These are phyloP conservation scores for Passalora sequoiae DNA, from an alignment of 2,329 filamentous ascomycete species.

Conservation along the genomic window DNA sequence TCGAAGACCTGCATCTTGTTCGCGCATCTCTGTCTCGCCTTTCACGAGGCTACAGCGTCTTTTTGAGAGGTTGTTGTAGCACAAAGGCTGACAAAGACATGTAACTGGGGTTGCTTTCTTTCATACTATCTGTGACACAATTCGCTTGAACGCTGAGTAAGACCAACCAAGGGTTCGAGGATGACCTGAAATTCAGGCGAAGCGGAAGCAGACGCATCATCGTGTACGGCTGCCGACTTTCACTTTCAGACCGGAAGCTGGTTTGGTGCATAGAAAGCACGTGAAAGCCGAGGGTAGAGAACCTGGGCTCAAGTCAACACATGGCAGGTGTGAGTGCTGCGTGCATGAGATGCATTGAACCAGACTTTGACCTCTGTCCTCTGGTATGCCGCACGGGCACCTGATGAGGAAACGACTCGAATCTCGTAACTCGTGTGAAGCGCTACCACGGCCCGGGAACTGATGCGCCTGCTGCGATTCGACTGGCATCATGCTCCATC, in stretches of 20 bases:
- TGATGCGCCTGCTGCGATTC: slow-evolving; percentile 39
- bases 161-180: neutral
- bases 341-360: slow-evolving; percentile 60
- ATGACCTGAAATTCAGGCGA: too few relatives aligned
- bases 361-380: slow-evolving; percentile 53
- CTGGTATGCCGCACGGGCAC: slow-evolving; percentile 53
- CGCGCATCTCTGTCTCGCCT: slow-evolving; percentile 3
- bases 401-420: slow-evolving; percentile 38
- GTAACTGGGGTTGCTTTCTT: neutral
- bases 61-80: too few relatives aligned
- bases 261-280: slow-evolving; percentile 46
- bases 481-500: slow-evolving; percentile 42
- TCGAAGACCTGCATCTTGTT: neutral
- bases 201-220: too few relatives aligned
- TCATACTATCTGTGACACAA: neutral
- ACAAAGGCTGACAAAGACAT: neutral
- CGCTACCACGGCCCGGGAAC: slow-evolving; percentile 34
- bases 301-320: slow-evolving; percentile 50
- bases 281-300: slow-evolving; percentile 45
- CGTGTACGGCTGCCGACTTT: slow-evolving; percentile 7
- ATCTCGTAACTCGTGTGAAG: slow-evolving; percentile 37
- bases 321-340: slow-evolving; percentile 58
- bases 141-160: slow-evolving; percentile 11
- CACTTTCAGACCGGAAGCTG: slow-evolving; percentile 8
- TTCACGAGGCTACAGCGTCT: too few relatives aligned